phyloP scores from a whole-genome alignment of 2,329 filamentous ascomycete genomes.

The Penicillium griseofulvum region DNA sequence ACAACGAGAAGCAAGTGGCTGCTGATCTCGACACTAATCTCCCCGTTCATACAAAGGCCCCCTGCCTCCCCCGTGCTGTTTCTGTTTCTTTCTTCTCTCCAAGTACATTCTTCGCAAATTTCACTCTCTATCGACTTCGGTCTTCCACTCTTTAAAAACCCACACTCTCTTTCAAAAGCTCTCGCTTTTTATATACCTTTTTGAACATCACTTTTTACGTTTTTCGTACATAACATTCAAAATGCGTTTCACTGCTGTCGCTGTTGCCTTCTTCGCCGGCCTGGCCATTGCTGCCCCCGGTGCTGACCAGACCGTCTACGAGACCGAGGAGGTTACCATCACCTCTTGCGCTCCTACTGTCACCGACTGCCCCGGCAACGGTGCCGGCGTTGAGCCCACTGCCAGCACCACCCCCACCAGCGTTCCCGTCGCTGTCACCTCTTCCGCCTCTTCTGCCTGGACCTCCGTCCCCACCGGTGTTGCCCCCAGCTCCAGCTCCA shows the following conservation, averaged over 20 bases:
- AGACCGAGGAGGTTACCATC: conserved; percentile 60
- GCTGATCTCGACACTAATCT: conserved; percentile 39
- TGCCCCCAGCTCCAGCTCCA: conserved; percentile 13
- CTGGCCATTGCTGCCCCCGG: conserved; percentile 39
- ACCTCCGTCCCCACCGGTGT: conserved; percentile 13
- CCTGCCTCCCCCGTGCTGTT: conserved; percentile 25
- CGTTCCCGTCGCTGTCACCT: conserved; percentile 10
- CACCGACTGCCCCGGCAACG: conserved; percentile 54
- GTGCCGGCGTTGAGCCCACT: conserved; percentile 16
- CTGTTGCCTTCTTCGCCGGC: conserved; percentile 43
- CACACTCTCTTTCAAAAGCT: conserved; percentile 21
- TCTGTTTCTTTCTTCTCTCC: conserved; percentile 25
- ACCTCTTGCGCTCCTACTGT: conserved; percentile 61
- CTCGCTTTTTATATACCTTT: conserved; percentile 28
- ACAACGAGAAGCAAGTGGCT: background rate
- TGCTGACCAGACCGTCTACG: conserved; percentile 52
- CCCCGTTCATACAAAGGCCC: conserved; percentile 40
- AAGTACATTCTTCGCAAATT: conserved; percentile 35
- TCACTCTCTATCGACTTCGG: conserved; percentile 43
- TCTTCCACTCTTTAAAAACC: conserved; percentile 43
- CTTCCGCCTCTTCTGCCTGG: conserved; percentile 11
- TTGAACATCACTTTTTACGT: conserved; percentile 30
- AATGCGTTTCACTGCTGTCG: conserved; percentile 45
- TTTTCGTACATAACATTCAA: conserved; percentile 35
- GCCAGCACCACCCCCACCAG: conserved; percentile 14